These are phyloP conservation scores for Tetrahymena thermophila DNA, from an alignment of 73 alveolate genomes.

Conservation along the genomic window DNA sequence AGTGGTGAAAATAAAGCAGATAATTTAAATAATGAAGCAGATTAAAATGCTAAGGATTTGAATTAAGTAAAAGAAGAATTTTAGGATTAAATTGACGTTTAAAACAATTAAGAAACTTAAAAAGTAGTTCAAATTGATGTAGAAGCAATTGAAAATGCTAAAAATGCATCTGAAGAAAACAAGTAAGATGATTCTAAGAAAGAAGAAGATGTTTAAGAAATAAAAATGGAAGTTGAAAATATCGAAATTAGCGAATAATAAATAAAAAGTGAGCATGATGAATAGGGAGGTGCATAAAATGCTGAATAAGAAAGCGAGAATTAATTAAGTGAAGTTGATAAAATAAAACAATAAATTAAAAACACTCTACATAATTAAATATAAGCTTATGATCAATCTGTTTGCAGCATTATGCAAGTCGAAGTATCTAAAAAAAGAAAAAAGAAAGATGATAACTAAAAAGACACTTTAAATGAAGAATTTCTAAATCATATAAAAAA, in stretches of 20 bases:
- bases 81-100: neutral
- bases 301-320: neutral
- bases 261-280: neutral
- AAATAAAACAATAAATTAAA: neutral
- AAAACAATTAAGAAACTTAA: neutral
- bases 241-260: neutral
- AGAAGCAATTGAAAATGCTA: neutral
- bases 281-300: neutral
- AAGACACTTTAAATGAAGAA: neutral
- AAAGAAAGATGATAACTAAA: neutral
- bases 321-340: neutral
- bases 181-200: neutral
- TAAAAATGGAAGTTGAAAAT: neutral
- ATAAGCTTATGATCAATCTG: neutral
- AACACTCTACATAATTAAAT: neutral
- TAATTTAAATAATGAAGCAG: neutral
- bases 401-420: neutral
- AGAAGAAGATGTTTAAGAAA: neutral
- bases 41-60: neutral
- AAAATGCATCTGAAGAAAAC: neutral
- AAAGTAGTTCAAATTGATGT: neutral
- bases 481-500: neutral
- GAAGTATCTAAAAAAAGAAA: neutral
- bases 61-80: neutral
- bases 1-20: neutral